Conservation (phyloP, 768 basidiomycete genomes). For the Kwoniella shandongensis region DNA sequence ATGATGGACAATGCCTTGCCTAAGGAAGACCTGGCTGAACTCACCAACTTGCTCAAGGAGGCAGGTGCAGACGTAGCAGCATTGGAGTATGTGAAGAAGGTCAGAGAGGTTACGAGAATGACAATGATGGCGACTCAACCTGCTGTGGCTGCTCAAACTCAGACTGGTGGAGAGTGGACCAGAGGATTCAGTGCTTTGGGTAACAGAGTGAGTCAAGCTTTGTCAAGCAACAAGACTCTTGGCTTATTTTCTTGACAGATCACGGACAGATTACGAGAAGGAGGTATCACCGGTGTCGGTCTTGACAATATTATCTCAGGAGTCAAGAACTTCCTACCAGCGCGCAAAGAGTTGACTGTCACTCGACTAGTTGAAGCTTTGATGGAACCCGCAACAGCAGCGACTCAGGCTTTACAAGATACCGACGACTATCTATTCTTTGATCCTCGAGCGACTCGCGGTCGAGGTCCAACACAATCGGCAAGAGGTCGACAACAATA, state of each 20-base stretch:
- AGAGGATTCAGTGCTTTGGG: slow-evolving; percentile 90
- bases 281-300: slow-evolving; percentile 62
- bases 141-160: slow-evolving; percentile 59
- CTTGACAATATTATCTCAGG: slow-evolving; percentile 95
- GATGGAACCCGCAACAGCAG: slow-evolving; percentile 93
- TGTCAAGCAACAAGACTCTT: not conserved
- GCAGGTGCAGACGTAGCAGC: slow-evolving; percentile 71
- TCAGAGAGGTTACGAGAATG: slow-evolving; percentile 91
- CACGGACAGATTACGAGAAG: slow-evolving; percentile 88
- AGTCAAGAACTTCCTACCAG: slow-evolving; percentile 95
- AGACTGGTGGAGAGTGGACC: slow-evolving; percentile 76
- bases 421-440: slow-evolving; percentile 95
- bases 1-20: slow-evolving; percentile 73
- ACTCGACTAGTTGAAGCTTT: slow-evolving; percentile 92
- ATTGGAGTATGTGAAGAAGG: slow-evolving; percentile 86
- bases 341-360: slow-evolving; percentile 82
- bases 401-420: slow-evolving; percentile 90
- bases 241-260: slow-evolving; percentile 60
- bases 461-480: slow-evolving; percentile 52
- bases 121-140: slow-evolving; percentile 67
- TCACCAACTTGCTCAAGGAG: slow-evolving; percentile 81
- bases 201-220: slow-evolving; percentile 65
- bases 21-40: slow-evolving; percentile 83
- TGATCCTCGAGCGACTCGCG: slow-evolving; percentile 78
- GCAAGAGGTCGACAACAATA: slow-evolving; percentile 66